Conservation (phyloP, 2,329 filamentous ascomycete genomes). For the Pseudocercospora vitis region DNA sequence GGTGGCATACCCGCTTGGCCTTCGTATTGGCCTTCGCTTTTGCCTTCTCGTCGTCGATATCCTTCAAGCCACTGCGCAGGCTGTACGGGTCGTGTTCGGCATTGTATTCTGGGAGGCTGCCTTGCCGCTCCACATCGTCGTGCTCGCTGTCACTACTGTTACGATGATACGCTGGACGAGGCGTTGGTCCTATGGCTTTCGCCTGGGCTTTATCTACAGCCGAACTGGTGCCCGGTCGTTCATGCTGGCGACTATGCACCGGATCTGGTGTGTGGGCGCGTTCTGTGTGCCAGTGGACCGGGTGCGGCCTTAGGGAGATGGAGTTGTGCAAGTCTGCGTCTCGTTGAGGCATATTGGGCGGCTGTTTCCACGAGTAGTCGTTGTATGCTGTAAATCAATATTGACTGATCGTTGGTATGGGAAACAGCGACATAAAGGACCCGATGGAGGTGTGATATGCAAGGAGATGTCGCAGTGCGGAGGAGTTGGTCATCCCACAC, state of each 20-base stretch:
- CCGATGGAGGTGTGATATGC: neutral
- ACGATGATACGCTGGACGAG: constrained; percentile 36
- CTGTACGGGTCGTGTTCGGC: constrained; percentile 76
- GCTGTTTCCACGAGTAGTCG: neutral
- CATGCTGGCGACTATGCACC: constrained; percentile 29
- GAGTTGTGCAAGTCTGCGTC: constrained; percentile 51
- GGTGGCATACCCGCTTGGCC: constrained; percentile 61
- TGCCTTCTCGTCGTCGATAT: constrained; percentile 69
- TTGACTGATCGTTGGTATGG: neutral
- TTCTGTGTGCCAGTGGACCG: constrained; percentile 43
- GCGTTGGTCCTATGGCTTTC: constrained; percentile 35
- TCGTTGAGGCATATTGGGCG: constrained; percentile 25
- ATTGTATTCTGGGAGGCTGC: constrained; percentile 57
- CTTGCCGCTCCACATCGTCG: constrained; percentile 48
- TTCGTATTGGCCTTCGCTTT: constrained; percentile 75
- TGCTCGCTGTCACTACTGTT: constrained; percentile 32
- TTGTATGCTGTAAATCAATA: neutral
- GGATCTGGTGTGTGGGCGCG: constrained; percentile 23
- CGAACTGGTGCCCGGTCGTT: constrained; percentile 29
- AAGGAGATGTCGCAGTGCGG: neutral
- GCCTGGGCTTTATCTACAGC: constrained; percentile 22
- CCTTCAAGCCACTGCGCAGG: constrained; percentile 75
- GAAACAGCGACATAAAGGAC: neutral
- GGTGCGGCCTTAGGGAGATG: constrained; percentile 50
- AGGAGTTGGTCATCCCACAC: neutral